Conservation (phyloP, 1,139 yeast genomes). For the Saccharomyces hybrid region DNA sequence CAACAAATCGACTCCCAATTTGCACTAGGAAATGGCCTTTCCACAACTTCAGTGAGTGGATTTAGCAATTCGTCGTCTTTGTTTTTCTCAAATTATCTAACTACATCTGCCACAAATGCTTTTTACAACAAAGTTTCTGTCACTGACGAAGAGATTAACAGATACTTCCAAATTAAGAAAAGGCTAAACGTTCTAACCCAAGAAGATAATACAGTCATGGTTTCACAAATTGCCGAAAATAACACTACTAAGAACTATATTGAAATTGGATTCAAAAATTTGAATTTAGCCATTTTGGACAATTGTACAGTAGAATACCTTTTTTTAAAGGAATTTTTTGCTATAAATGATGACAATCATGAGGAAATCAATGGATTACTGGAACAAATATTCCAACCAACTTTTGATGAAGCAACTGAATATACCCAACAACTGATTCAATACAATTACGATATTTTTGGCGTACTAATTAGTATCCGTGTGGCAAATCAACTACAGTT, state of each 20-base stretch:
- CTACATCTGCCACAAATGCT: slow-evolving; percentile 9
- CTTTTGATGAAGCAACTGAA: slow-evolving; percentile 47
- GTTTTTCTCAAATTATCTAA: slow-evolving; percentile 20
- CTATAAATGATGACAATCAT: slow-evolving; percentile 32
- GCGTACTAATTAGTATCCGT: slow-evolving; percentile 69
- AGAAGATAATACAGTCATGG: slow-evolving; percentile 58
- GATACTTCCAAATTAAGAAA: slow-evolving; percentile 50
- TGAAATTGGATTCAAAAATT: slow-evolving; percentile 67
- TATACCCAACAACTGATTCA: slow-evolving; percentile 44
- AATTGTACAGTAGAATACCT: slow-evolving; percentile 72
- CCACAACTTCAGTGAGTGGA: slow-evolving; percentile 13
- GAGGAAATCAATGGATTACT: slow-evolving; percentile 40
- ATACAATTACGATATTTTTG: slow-evolving; percentile 65
- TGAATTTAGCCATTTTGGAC: slow-evolving; percentile 66
- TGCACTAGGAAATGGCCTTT: slow-evolving; percentile 27
- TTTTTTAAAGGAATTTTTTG: slow-evolving; percentile 66
- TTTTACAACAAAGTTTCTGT: slow-evolving; percentile 2
- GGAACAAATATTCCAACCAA: slow-evolving; percentile 42
- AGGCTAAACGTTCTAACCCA: slow-evolving; percentile 47
- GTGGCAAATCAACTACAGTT: slow-evolving; percentile 57
- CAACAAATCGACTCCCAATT: slow-evolving; percentile 46
- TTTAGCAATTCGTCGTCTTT: slow-evolving; percentile 15
- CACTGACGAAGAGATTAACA: slow-evolving; percentile 30
- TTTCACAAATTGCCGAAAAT: slow-evolving; percentile 80
- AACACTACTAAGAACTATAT: slow-evolving; percentile 59